Conservation (phyloP, 192 early-diverging fungal species). For the Coemansia javaensis region DNA sequence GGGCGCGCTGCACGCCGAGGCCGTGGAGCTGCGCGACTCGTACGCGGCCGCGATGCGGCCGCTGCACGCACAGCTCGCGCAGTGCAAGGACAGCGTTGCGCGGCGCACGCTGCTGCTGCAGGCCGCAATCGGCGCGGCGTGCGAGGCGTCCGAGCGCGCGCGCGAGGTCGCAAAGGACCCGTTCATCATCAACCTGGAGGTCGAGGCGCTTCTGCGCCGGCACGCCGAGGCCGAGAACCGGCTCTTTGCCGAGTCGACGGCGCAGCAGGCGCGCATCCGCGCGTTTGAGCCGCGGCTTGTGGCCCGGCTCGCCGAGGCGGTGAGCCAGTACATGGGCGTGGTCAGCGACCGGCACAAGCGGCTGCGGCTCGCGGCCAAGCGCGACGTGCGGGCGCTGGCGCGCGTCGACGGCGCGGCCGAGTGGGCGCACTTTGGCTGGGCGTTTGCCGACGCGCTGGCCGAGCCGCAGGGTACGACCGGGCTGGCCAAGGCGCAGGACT, state of each 20-base stretch:
- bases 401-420: slow-evolving; percentile 20
- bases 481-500: slow-evolving; percentile 5
- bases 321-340: slow-evolving; percentile 11
- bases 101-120: slow-evolving; percentile 18
- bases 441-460: slow-evolving; percentile 10
- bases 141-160: neutral
- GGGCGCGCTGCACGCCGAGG: slow-evolving; percentile 5
- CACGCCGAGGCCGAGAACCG: slow-evolving; percentile 18
- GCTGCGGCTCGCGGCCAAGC: slow-evolving; percentile 22
- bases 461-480: slow-evolving; percentile 7
- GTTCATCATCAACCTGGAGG: slow-evolving; percentile 43
- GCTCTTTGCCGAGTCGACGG: slow-evolving; percentile 5
- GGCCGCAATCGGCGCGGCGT: slow-evolving; percentile 11
- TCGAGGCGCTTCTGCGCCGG: slow-evolving; percentile 42
- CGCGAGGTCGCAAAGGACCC: slow-evolving; percentile 34
- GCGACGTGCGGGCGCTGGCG: slow-evolving; percentile 9
- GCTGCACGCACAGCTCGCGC: slow-evolving; percentile 14
- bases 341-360: slow-evolving; percentile 19
- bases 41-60: slow-evolving; percentile 19
- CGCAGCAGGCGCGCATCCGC: slow-evolving; percentile 17
- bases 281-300: slow-evolving; percentile 30
- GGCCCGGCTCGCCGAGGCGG: slow-evolving; percentile 10
- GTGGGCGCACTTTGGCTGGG: slow-evolving; percentile 19
- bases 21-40: slow-evolving; percentile 2
- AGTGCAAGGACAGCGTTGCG: slow-evolving; percentile 10